Percentiles rank a stretch among this genome's conserved stretches.
Evolutionary conservation across 169 alveolate species (phyloP).

Genomic region (Cryptosporidium muris): DNA sequence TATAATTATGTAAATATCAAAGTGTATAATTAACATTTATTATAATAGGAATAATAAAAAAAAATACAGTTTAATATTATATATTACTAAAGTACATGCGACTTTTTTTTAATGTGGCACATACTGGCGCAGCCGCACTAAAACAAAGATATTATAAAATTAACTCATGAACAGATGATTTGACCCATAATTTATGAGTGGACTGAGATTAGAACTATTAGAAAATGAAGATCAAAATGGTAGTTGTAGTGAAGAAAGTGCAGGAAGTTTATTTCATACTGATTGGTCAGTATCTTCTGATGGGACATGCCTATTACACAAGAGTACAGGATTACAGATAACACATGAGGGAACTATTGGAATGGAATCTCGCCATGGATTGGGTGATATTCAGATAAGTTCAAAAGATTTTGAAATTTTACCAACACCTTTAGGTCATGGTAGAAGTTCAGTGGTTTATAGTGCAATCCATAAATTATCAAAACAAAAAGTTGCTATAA

Average conservation of each 20-base stretch:
- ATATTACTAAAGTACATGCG: too few relatives aligned
- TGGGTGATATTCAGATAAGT: constrained; percentile 31
- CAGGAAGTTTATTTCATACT: constrained; percentile 32
- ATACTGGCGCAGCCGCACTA: too few relatives aligned
- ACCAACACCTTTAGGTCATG: constrained; percentile 69
- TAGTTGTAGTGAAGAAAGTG: constrained; percentile 1
- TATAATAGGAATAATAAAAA: too few relatives aligned
- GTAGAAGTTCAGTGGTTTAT: constrained; percentile 62
- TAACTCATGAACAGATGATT: too few relatives aligned
- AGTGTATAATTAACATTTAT: too few relatives aligned
- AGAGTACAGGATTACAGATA: constrained; percentile 63
- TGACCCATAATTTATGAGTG: not conserved
- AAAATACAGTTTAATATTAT: too few relatives aligned
- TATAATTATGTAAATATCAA: too few relatives aligned
- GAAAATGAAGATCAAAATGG: constrained; percentile 48
- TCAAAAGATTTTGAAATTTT: constrained; percentile 29
- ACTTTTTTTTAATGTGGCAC: too few relatives aligned
- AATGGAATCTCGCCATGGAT: constrained; percentile 43
- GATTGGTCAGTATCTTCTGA: constrained; percentile 68
- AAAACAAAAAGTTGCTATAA: constrained; percentile 36
- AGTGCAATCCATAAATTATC: constrained; percentile 57
- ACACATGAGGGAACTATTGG: constrained; percentile 69
- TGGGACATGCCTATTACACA: constrained; percentile 42
- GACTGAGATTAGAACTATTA: constrained; percentile 46
- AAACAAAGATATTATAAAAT: too few relatives aligned